Percentiles rank a stretch among this genome's conserved stretches.
phyloP scores from a whole-genome alignment of 116 monocot species.

The Cymodocea nodosa region DNA sequence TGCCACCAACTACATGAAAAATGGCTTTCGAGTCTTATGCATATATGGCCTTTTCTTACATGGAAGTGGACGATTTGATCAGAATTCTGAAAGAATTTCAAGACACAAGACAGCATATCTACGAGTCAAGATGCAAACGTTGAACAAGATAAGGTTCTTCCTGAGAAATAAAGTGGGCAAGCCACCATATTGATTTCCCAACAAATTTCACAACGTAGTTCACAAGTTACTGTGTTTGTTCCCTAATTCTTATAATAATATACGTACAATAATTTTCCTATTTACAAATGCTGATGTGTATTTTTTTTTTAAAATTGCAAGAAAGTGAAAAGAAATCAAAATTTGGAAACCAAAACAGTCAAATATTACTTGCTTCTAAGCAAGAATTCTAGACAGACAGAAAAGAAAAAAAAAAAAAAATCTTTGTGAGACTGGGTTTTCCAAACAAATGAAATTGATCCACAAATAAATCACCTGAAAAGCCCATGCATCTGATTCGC shows the following conservation, averaged over 20 bases:
- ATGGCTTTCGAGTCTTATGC: too few relatives aligned
- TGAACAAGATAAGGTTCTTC: neutral
- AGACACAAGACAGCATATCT: neutral
- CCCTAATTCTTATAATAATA: too few relatives aligned
- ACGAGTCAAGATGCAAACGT: neutral
- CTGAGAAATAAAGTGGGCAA: neutral
- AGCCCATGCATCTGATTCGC: constrained; percentile 96
- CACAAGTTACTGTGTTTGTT: too few relatives aligned
- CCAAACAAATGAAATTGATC: neutral
- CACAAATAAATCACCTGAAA: constrained; percentile 44
- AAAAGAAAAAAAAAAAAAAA: too few relatives aligned
- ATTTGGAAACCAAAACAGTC: too few relatives aligned
- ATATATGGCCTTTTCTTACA: neutral
- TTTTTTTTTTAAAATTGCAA: too few relatives aligned
- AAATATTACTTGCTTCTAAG: too few relatives aligned
- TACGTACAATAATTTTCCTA: too few relatives aligned
- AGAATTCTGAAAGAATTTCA: neutral
- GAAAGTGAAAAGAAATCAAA: too few relatives aligned
- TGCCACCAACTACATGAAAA: too few relatives aligned
- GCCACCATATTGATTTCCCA: neutral
- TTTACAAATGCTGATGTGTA: too few relatives aligned
- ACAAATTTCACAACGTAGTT: neutral
- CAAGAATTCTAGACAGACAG: neutral
- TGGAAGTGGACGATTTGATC: neutral
- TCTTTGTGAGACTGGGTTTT: neutral